phyloP scores from a whole-genome alignment of 805 yeast species.

The Saccharomycopsis oosterbeekiorum region DNA sequence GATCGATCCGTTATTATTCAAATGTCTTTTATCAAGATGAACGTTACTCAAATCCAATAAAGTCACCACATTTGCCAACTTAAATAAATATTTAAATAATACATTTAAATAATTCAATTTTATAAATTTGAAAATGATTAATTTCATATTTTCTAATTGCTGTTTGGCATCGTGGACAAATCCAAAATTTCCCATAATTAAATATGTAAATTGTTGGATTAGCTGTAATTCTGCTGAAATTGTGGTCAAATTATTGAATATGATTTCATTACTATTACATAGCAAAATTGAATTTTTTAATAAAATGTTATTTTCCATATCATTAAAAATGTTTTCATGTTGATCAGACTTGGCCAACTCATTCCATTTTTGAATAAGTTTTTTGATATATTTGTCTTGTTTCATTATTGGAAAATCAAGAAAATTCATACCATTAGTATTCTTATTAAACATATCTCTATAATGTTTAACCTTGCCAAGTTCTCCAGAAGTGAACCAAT shows the following conservation, averaged over 20 bases:
- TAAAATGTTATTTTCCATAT: conserved; percentile 1
- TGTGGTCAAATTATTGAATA: conserved; percentile 8
- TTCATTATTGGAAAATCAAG: conserved; percentile 5
- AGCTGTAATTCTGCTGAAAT: conserved; percentile 9
- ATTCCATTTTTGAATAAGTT: conserved; percentile 3
- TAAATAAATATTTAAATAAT: conserved; percentile 7
- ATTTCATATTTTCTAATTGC: conserved; percentile 6
- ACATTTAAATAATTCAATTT: conserved; percentile 7
- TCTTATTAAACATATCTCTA: conserved; percentile 6
- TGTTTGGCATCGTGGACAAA: not conserved
- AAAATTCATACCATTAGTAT: conserved; percentile 1
- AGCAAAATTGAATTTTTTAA: conserved; percentile 10
- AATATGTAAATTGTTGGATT: conserved; percentile 12
- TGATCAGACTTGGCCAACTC: conserved; percentile 3
- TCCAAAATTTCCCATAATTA: conserved; percentile 16
- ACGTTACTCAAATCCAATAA: conserved; percentile 7
- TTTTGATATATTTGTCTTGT: conserved; percentile 6
- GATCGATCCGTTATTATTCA: not conserved
- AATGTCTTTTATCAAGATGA: not conserved
- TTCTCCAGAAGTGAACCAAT: conserved; percentile 30
- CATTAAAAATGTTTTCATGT: conserved; percentile 5
- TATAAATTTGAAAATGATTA: conserved; percentile 1
- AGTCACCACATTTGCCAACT: conserved; percentile 6
- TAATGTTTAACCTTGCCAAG: conserved; percentile 18
- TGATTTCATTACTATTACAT: conserved; percentile 13